phyloP scores from a whole-genome alignment of 108 stramenopile genomes.

The Schizochytrium sp. region DNA sequence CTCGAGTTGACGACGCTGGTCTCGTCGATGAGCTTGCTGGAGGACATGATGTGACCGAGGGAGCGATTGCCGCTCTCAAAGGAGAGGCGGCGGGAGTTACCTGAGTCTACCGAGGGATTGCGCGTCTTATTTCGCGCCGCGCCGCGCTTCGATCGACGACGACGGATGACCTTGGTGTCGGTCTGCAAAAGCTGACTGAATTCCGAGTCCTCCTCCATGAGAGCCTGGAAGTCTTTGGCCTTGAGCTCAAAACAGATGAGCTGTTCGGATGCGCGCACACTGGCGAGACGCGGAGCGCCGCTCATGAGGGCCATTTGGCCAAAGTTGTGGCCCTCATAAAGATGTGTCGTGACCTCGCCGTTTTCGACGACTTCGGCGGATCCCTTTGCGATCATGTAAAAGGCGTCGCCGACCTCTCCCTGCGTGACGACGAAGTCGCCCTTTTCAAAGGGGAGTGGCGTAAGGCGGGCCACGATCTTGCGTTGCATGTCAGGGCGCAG shows the following conservation, averaged over 20 bases:
- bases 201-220: neutral
- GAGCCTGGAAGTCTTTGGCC: neutral
- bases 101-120: neutral
- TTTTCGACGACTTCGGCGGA: constrained; percentile 4
- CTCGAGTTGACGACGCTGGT: neutral
- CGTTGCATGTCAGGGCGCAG: neutral
- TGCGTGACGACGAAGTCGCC: neutral
- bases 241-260: neutral
- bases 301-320: constrained; percentile 7
- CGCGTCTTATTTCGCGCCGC: neutral
- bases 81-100: neutral
- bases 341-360: neutral
- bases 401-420: constrained; percentile 1
- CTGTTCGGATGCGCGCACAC: neutral
- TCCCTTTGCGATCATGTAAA: neutral
- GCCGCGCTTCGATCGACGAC: neutral
- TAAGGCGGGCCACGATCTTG: neutral
- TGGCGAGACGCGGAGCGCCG: constrained; percentile 5
- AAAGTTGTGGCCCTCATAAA: neutral
- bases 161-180: neutral
- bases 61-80: neutral
- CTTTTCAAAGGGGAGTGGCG: neutral
- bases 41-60: neutral
- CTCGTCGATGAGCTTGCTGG: neutral
- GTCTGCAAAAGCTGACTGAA: neutral